Base-by-base conservation (phyloP, 2,329 filamentous ascomycete species). In the Diaporthe amygdali region DNA sequence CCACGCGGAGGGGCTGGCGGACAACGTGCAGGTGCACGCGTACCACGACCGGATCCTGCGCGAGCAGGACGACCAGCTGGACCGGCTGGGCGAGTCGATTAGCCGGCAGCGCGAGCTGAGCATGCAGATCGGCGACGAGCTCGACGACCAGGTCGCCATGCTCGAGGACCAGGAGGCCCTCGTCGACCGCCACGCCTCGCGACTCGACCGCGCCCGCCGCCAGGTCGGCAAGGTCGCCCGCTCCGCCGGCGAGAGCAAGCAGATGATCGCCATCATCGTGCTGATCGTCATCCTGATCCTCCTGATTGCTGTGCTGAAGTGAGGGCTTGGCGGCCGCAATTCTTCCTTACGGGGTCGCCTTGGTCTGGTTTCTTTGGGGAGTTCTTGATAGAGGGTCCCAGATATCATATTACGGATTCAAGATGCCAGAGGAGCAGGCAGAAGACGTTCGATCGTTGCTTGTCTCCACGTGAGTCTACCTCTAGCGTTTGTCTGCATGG, bases 1-100 rank as follows among this genome's bases (percentile, higher is more conserved):
- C 66, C 84, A 93, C 74, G 87, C 91, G 17, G 82, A 82, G 7
- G 80, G 83, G 12, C 86, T 97, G 78, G 22, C 46, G 3, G 87
- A 88, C 79, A 98, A 98, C 81, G 86, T 92, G 80, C 94, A 98
- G 82, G 92, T 98, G 74, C 93, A 98, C 82, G 86, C 88, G 27
- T 95, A 97, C 81, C 96, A 99, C 83, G 85, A 88, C 69, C 90
- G 91, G 73, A 91, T 97, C 32, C 85, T 99, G 46, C 87, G 88
- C n/a, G 92, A 98, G 73, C 96, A 99, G 82, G 96, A 99, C 79
- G 93, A 94, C 75, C 95, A 97, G 81, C 88, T 99, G n/a, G 96
- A 98, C 80, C 87, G 89, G 12, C 85, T 99, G 5, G 94, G 95
- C n/a, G 90, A 91, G 77, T 94, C 91, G 71, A 98, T 99, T 76